These are phyloP conservation scores for Ensete ventricosum DNA, from an alignment of 176 grass and related monocot genomes.

Conservation along the genomic window DNA sequence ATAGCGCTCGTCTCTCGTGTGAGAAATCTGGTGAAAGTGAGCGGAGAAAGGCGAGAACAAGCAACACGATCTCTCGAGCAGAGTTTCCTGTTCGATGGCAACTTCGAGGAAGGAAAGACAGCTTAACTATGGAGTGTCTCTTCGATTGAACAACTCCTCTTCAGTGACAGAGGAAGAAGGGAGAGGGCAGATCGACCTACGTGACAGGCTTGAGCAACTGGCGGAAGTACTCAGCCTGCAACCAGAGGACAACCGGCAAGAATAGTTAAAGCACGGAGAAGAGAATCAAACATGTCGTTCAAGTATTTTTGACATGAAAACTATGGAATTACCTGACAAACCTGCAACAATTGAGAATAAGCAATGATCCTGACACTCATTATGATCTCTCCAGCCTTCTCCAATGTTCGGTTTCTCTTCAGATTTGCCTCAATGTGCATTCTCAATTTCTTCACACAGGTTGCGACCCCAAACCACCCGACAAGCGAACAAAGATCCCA, in stretches of 20 bases:
- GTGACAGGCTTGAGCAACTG: conserved; percentile 86
- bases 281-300: neutral
- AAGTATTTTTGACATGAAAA: too few species aligned
- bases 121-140: neutral
- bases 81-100: too few species aligned
- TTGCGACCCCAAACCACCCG: conserved; percentile 10
- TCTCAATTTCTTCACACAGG: conserved; percentile 15
- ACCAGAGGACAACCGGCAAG: neutral
- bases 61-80: too few species aligned
- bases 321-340: conserved; percentile 42
- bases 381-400: conserved; percentile 21
- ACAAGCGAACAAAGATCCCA: neutral
- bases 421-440: conserved; percentile 35
- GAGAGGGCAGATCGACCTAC: conserved; percentile 23
- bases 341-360: conserved; percentile 40
- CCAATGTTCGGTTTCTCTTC: conserved; percentile 21
- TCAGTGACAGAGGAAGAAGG: neutral
- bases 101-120: neutral
- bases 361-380: conserved; percentile 40
- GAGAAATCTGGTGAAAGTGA: neutral
- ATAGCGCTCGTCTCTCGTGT: conserved; percentile 8
- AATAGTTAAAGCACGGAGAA: neutral
- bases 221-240: conserved; percentile 81
- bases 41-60: too few species aligned
- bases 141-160: neutral